Conservation (phyloP, 371 early-diverging fungal genomes). For the Lichtheimia corymbifera region DNA sequence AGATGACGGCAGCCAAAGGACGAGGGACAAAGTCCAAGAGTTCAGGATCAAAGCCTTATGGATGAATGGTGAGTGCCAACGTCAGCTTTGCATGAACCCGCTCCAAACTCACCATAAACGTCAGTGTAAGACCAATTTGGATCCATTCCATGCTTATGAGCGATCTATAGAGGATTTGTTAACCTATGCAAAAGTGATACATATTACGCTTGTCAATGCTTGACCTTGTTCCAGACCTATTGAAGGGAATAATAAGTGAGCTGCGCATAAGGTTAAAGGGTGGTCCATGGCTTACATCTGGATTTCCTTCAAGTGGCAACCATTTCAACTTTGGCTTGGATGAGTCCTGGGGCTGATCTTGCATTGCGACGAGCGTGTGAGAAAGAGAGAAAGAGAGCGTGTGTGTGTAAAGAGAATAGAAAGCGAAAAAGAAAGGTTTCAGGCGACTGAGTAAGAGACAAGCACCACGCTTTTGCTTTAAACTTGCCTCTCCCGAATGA, state of each 20-base stretch:
- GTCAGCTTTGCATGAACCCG: not conserved
- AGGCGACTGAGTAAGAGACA: too few relatives aligned
- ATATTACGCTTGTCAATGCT: not conserved
- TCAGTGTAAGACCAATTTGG: slow-evolving; percentile 57
- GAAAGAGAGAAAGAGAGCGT: slow-evolving; percentile 3
- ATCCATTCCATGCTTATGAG: slow-evolving; percentile 62
- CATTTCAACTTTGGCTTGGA: slow-evolving; percentile 45
- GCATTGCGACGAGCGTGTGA: not conserved
- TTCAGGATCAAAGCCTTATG: slow-evolving; percentile 72
- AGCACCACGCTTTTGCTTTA: too few relatives aligned
- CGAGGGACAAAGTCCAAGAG: slow-evolving; percentile 74
- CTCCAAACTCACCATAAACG: slow-evolving; percentile 49
- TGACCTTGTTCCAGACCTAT: slow-evolving; percentile 70
- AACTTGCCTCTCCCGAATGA: too few relatives aligned
- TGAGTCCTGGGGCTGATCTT: slow-evolving; percentile 5
- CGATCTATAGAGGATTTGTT: slow-evolving; percentile 29
- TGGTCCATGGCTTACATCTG: slow-evolving; percentile 56
- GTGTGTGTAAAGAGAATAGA: not conserved
- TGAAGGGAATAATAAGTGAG: slow-evolving; percentile 3
- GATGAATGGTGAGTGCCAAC: not conserved
- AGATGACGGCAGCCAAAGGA: slow-evolving; percentile 75
- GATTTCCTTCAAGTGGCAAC: slow-evolving; percentile 86
- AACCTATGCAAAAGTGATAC: not conserved
- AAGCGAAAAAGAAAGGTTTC: too few relatives aligned
- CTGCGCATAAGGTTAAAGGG: slow-evolving; percentile 4